Conservation (phyloP, 805 yeast species). For the Yarrowia divulgata region DNA sequence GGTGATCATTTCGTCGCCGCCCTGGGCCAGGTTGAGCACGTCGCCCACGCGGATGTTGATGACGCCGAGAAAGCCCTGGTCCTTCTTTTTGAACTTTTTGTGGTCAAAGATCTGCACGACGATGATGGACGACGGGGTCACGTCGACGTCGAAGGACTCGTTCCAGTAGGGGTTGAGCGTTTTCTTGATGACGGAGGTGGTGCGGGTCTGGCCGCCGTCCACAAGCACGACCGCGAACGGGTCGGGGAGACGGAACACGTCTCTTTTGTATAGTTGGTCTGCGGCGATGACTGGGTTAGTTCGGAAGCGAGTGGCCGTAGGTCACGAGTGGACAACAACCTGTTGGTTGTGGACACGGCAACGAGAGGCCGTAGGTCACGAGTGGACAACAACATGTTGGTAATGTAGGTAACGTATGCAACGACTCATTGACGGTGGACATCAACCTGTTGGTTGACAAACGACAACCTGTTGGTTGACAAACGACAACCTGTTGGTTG, state of each 20-base stretch:
- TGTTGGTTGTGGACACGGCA: too few species aligned
- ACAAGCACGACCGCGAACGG: constrained; percentile 97
- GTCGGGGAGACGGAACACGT: constrained; percentile 93
- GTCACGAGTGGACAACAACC: too few species aligned
- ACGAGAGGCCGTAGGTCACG: too few species aligned
- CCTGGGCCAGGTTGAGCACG: constrained; percentile 65
- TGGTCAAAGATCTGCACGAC: constrained; percentile 97
- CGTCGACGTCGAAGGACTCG: constrained; percentile 80
- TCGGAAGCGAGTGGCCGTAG: background rate
- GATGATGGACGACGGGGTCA: constrained; percentile 79
- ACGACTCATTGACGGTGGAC: too few species aligned
- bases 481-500: too few species aligned
- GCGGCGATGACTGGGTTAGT: constrained; percentile 75
- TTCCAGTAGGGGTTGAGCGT: constrained; percentile 98
- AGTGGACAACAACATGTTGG: too few species aligned
- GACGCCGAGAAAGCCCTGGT: constrained; percentile 97
- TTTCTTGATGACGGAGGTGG: constrained; percentile 91
- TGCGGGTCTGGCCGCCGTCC: constrained; percentile 96
- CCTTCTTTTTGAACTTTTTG: constrained; percentile 96
- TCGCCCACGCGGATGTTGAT: constrained; percentile 91
- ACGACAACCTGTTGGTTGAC: too few species aligned
- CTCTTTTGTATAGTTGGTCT: constrained; percentile 93
- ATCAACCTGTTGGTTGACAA: too few species aligned
- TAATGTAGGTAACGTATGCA: too few species aligned
- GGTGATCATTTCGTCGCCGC: constrained; percentile 78